Percentiles rank a stretch among this genome's conserved stretches.
These are phyloP conservation scores for Astragalus membranaceus DNA, from an alignment of 306 rosid species.

Conservation along the genomic window DNA sequence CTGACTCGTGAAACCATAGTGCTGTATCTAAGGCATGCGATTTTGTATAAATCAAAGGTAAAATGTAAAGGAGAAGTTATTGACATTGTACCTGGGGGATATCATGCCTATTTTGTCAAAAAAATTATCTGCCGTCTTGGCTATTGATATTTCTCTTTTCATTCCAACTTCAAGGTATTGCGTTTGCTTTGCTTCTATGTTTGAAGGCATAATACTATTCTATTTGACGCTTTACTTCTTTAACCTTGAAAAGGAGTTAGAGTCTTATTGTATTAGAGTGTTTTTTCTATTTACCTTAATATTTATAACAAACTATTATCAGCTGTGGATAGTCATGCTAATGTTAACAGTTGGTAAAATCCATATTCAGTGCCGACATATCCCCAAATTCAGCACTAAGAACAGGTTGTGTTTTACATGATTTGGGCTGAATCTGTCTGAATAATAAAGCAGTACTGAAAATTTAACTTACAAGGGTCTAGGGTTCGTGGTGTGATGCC, in stretches of 20 bases:
- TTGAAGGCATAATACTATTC: neutral
- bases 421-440: neutral
- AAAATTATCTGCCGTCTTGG: neutral
- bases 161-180: neutral
- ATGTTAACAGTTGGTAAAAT: neutral
- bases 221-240: neutral
- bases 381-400: neutral
- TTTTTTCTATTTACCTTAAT: neutral
- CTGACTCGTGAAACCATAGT: constrained; percentile 1
- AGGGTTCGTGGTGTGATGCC: neutral
- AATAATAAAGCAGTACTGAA: neutral
- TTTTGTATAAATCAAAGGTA: constrained; percentile 32
- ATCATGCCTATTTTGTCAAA: neutral
- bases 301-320: neutral
- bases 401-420: neutral
- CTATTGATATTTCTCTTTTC: neutral
- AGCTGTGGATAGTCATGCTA: neutral
- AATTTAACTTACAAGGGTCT: neutral
- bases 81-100: neutral
- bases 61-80: constrained; percentile 9
- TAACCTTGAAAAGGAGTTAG: neutral
- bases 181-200: neutral
- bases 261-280: neutral
- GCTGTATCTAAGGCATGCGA: constrained; percentile 25
- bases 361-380: neutral